Evolutionary conservation across 768 basidiomycete species (phyloP).

Genomic region (Porpolomopsis calyptriformis): DNA sequence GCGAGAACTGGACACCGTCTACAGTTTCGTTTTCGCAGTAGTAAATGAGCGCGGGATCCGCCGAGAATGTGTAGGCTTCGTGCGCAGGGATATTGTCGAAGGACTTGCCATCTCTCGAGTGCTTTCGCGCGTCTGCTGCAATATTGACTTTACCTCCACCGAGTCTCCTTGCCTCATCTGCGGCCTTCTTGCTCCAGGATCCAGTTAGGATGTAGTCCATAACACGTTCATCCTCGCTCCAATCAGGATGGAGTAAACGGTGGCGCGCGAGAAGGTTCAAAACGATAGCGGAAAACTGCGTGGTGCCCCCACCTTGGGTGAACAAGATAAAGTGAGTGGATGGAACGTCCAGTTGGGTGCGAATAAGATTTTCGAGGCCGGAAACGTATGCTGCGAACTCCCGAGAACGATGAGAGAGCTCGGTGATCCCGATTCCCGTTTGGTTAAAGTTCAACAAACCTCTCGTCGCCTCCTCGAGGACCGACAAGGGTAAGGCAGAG

Average conservation of each 20-base stretch:
- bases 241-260: constrained; percentile 59
- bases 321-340: constrained; percentile 79
- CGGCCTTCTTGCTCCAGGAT: constrained; percentile 82
- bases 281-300: constrained; percentile 86
- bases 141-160: constrained; percentile 50
- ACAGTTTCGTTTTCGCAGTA: constrained; percentile 99
- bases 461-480: constrained; percentile 71
- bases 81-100: constrained; percentile 75
- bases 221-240: constrained; percentile 40
- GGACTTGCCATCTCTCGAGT: constrained; percentile 54
- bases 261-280: constrained; percentile 86
- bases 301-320: constrained; percentile 88
- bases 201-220: constrained; percentile 92
- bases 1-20: constrained; percentile 82
- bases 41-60: constrained; percentile 82
- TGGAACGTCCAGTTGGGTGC: constrained; percentile 73
- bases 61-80: constrained; percentile 62
- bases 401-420: constrained; percentile 91
- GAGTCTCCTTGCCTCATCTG: constrained; percentile 71
- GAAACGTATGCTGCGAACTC: constrained; percentile 69
- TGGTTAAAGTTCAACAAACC: constrained; percentile 84
- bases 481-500: constrained; percentile 78
- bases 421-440: constrained; percentile 92
- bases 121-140: constrained; percentile 56
- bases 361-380: constrained; percentile 53